phyloP scores from a whole-genome alignment of 176 grass and related monocot genomes.

The Bothriochloa decipiens region DNA sequence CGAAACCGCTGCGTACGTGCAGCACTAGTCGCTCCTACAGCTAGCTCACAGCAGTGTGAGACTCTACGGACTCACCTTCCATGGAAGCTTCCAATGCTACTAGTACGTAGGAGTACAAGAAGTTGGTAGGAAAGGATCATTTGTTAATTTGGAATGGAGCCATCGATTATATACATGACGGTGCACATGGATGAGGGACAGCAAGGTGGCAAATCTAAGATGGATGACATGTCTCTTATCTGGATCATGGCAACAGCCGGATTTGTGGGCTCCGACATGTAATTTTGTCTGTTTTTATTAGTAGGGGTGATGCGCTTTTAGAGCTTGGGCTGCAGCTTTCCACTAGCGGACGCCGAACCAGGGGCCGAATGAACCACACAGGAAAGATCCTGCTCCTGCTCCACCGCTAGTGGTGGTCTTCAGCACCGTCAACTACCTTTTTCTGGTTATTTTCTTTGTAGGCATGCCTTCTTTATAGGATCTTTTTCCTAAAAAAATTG shows the following conservation, averaged over 20 bases:
- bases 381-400: background rate
- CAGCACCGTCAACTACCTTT: background rate
- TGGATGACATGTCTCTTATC: background rate
- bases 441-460: too few relatives aligned
- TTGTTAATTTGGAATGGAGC: background rate
- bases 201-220: slow-evolving; percentile 38
- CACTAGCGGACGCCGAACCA: background rate
- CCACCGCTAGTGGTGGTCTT: background rate
- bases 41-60: background rate
- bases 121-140: background rate
- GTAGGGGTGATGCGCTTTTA: too few relatives aligned
- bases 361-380: background rate
- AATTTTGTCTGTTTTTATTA: background rate
- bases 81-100: slow-evolving; percentile 15
- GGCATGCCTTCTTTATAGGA: too few relatives aligned
- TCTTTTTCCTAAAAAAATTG: too few relatives aligned
- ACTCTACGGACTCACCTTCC: slow-evolving; percentile 29
- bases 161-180: background rate
- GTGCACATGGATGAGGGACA: slow-evolving; percentile 47
- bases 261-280: slow-evolving; percentile 26
- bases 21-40: background rate
- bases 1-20: background rate
- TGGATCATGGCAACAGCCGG: background rate
- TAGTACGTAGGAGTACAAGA: background rate
- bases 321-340: too few relatives aligned